Evolutionary conservation across 768 basidiomycete species (phyloP).

Genomic region (Mrakia frigida): DNA sequence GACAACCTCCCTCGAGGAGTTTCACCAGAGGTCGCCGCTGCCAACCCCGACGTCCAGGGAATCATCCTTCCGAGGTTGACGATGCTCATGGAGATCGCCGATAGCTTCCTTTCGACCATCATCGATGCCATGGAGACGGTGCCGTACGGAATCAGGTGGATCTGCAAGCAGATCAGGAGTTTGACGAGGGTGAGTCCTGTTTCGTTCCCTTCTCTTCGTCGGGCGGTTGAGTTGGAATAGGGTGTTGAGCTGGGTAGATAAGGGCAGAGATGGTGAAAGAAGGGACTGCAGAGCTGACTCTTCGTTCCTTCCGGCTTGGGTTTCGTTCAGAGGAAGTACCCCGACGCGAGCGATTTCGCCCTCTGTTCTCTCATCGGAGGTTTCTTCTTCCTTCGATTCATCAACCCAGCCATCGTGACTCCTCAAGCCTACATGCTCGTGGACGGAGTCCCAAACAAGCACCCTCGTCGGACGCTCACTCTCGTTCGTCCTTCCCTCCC

Average conservation of each 20-base stretch:
- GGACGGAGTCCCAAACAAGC: slow-evolving; percentile 94
- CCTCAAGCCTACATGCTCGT: slow-evolving; percentile 99
- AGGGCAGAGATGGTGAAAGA: not conserved
- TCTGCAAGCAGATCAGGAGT: slow-evolving; percentile 98
- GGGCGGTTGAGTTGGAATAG: not conserved
- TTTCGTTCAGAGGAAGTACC: slow-evolving; percentile 79
- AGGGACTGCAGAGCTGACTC: not conserved
- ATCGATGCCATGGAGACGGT: slow-evolving; percentile 98
- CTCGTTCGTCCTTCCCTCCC: slow-evolving; percentile 51
- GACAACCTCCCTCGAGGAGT: slow-evolving; percentile 88
- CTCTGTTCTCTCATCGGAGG: slow-evolving; percentile 98
- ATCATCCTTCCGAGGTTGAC: slow-evolving; percentile 95
- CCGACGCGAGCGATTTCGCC: slow-evolving; percentile 95
- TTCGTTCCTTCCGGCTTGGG: not conserved
- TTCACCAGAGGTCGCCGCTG: slow-evolving; percentile 86
- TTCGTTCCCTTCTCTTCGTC: not conserved
- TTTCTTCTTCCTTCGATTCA: slow-evolving; percentile 99
- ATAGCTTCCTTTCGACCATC: slow-evolving; percentile 92
- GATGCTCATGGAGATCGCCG: slow-evolving; percentile 99
- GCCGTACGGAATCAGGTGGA: slow-evolving; percentile 99
- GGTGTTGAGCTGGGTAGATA: too few relatives aligned
- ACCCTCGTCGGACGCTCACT: slow-evolving; percentile 91
- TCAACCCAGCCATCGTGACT: slow-evolving; percentile 98
- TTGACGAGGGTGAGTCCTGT: slow-evolving; percentile 67
- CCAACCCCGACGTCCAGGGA: slow-evolving; percentile 91